Evolutionary conservation across 306 rosid genomes (phyloP), one percentile per base, ranked within the genome.

Genomic region (Cyclanthera cordifolia): DNA sequence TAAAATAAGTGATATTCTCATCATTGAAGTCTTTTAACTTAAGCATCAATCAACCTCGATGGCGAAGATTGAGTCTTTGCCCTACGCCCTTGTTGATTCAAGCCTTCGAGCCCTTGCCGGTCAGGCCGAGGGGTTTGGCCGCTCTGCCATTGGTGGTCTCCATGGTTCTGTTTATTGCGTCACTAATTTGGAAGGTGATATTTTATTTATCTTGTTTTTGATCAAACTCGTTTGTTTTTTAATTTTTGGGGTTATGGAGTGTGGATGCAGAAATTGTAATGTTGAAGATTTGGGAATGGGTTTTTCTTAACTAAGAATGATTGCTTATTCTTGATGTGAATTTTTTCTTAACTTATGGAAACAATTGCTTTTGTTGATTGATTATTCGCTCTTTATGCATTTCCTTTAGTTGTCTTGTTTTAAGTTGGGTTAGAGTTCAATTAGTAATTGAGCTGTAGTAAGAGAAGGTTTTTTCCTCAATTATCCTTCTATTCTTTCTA

Each of bases 51-150:
- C 43, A 37, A 37, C 43, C 43, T 8, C 43, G 43, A 11, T 37
- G 1, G 12, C 11, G 5, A 53, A 34, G 5, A 80, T 81, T 84
- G 48, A 58, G 4, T 37, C 84, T 71, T 79, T 88, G 41, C 99
- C 97, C 54, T 93, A 93, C 53, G 43, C 83, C 47, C 86, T 66
- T 34, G 87, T 84, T 69, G 97, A 93, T 76, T 60, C 85, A 50
- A 51, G 74, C 73, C 78, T 93, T 67, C 95, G 95, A 4, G 81
- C 88, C 68, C 87, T 93, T 45, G 89, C 99, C 21, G 79, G 68
- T 37, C 89, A 85, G 37, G 99, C 99, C 4, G 87, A 93, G 74
- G 99, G 99, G 19, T 93, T 87, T 47, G 99, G 96, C 30, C 94
- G 87, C 67, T 75, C 21, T 54, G 90, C 97, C 2, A 72, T 90